Percentiles rank a stretch among this genome's conserved stretches.
These are phyloP conservation scores for Backusella australiensis DNA, from an alignment of 192 early-diverging fungal genomes.

Conservation along the genomic window DNA sequence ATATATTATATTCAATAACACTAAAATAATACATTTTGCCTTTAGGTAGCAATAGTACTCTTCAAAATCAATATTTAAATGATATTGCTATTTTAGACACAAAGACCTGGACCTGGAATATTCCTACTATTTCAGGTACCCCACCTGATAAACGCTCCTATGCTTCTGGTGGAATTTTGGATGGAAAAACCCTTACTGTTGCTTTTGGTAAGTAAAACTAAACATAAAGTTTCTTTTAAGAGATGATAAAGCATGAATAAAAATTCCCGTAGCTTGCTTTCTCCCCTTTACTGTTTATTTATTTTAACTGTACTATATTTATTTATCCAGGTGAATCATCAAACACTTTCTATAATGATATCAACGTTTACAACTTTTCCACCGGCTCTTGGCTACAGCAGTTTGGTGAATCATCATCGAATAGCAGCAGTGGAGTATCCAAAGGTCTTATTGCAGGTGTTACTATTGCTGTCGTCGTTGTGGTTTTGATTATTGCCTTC, in stretches of 20 bases:
- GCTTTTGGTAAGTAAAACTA: conserved; percentile 25
- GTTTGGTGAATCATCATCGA: background rate
- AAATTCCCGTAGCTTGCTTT: background rate
- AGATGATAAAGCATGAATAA: background rate
- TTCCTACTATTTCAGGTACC: conserved; percentile 13
- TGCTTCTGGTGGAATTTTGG: conserved; percentile 22
- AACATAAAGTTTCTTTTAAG: background rate
- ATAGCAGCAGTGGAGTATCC: background rate
- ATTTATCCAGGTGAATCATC: conserved; percentile 11
- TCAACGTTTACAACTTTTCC: conserved; percentile 18
- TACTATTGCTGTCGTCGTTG: conserved; percentile 26
- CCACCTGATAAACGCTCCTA: conserved; percentile 26
- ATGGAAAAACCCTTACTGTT: conserved; percentile 23
- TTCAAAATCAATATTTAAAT: no score
- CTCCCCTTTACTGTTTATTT: no score
- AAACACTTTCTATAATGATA: conserved; percentile 27
- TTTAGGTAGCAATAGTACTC: no score
- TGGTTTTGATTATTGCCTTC: conserved; percentile 24
- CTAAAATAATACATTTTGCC: no score
- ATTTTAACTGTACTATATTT: no score
- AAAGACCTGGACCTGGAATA: conserved; percentile 26
- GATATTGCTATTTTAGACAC: conserved; percentile 28
- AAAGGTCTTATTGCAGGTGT: conserved; percentile 27
- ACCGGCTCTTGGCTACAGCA: conserved; percentile 18
- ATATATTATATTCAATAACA: no score